phyloP scores from a whole-genome alignment of 192 early-diverging fungal genomes.

The Endogone sp. region DNA sequence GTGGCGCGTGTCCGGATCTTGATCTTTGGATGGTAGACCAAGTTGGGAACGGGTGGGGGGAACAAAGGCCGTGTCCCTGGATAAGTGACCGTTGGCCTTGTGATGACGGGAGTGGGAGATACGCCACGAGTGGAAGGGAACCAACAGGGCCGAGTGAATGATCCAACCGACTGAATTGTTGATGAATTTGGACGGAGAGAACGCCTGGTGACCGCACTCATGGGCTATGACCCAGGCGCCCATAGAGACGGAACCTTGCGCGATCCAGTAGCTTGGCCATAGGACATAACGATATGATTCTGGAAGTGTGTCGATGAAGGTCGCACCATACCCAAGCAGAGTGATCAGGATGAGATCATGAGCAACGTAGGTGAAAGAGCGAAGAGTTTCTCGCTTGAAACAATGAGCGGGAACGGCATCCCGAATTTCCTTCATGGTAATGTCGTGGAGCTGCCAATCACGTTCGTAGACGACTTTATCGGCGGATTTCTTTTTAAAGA shows the following conservation, averaged over 20 bases:
- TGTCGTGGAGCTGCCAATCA: conserved; percentile 56
- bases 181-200: conserved; percentile 73
- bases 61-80: conserved; percentile 93
- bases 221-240: conserved; percentile 89
- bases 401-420: conserved; percentile 89
- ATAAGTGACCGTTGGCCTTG: conserved; percentile 86
- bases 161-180: conserved; percentile 88
- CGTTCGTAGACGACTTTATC: conserved; percentile 19
- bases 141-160: conserved; percentile 84
- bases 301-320: conserved; percentile 49
- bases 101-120: conserved; percentile 91
- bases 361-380: conserved; percentile 74
- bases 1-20: conserved; percentile 25
- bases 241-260: conserved; percentile 79
- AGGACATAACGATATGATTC: conserved; percentile 41
- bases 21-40: not conserved
- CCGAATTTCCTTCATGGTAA: conserved; percentile 91
- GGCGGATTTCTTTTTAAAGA: not conserved
- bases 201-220: conserved; percentile 93
- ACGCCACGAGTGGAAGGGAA: conserved; percentile 96
- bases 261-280: conserved; percentile 82
- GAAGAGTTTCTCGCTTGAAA: conserved; percentile 80
- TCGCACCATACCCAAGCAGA: conserved; percentile 63
- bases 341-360: conserved; percentile 71
- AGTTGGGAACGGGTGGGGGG: conserved; percentile 66